A percentile compares a stretch with the other conserved stretches of the same genome.
Conservation (phyloP, 371 early-diverging fungal species). For the Mortierella polycephala region DNA sequence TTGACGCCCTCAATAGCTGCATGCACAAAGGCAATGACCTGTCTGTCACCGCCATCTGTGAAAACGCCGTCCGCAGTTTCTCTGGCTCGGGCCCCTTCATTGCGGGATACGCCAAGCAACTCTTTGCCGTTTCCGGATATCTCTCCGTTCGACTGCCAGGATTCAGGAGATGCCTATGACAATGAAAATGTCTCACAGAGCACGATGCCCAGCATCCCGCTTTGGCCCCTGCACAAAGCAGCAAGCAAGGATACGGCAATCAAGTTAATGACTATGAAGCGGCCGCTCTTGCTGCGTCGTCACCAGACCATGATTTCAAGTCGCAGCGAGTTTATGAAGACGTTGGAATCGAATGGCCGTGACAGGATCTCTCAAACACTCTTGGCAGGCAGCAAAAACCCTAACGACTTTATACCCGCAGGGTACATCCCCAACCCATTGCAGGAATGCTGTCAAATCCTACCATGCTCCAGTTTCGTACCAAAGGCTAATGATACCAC, state of each 20-base stretch:
- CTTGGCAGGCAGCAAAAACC: slow-evolving; percentile 1
- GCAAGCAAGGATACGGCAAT: not conserved
- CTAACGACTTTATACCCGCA: slow-evolving; percentile 7
- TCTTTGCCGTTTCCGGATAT: not conserved
- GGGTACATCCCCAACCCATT: slow-evolving; percentile 24
- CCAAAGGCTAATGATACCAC: slow-evolving; percentile 43
- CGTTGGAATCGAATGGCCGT: slow-evolving; percentile 13
- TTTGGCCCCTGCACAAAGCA: not conserved
- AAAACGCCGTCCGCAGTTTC: not conserved
- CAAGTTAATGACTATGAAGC: not conserved
- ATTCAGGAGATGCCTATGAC: not conserved
- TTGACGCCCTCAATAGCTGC: slow-evolving; percentile 1
- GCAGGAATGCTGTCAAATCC: slow-evolving; percentile 31
- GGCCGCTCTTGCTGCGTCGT: slow-evolving; percentile 25
- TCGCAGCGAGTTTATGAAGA: slow-evolving; percentile 41
- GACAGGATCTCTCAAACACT: not conserved
- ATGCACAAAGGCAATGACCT: slow-evolving; percentile 10
- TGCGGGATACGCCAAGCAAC: not conserved
- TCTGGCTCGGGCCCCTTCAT: too few species aligned
- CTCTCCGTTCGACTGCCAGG: not conserved
- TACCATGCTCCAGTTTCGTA: slow-evolving; percentile 23
- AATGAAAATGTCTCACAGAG: not conserved
- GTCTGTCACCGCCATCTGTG: slow-evolving; percentile 3
- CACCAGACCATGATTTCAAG: slow-evolving; percentile 48
- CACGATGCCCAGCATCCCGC: not conserved